phyloP scores from a whole-genome alignment of 1,284 basidiomycete genomes.

The Malassezia obtusa region DNA sequence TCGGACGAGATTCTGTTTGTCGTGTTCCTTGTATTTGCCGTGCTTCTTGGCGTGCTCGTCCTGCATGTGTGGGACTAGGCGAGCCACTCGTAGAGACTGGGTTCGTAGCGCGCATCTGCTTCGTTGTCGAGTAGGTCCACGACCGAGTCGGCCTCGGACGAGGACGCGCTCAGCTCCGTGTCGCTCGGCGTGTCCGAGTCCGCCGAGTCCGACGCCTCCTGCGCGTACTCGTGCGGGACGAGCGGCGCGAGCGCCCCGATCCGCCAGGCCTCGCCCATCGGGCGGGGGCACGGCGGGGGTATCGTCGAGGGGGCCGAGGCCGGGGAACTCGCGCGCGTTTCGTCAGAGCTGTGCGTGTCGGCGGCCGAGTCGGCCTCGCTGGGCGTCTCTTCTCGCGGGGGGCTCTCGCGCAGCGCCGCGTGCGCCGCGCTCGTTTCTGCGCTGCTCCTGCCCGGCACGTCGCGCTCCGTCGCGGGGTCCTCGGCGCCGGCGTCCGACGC shows the following conservation, averaged over 20 bases:
- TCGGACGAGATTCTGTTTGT: constrained; percentile 15
- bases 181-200: not conserved
- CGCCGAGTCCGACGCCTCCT: not conserved
- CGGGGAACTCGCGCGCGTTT: too few relatives aligned
- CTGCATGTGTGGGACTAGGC: not conserved
- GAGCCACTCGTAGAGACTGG: not conserved
- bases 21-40: constrained; percentile 4
- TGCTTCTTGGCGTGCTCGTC: not conserved
- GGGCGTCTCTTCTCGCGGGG: too few relatives aligned
- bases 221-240: not conserved
- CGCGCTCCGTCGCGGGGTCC: too few relatives aligned
- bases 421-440: too few relatives aligned
- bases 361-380: too few relatives aligned
- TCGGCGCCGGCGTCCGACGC: too few relatives aligned
- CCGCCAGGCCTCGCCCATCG: not conserved
- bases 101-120: not conserved
- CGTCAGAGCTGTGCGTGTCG: too few relatives aligned
- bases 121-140: not conserved
- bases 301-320: too few relatives aligned
- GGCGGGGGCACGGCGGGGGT: too few relatives aligned
- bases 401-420: too few relatives aligned
- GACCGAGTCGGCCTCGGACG: not conserved
- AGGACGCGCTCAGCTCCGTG: too few relatives aligned
- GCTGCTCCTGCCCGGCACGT: too few relatives aligned
- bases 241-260: not conserved